Base-by-base conservation (phyloP, 169 alveolate species). In the Perkinsus marinus region DNA sequence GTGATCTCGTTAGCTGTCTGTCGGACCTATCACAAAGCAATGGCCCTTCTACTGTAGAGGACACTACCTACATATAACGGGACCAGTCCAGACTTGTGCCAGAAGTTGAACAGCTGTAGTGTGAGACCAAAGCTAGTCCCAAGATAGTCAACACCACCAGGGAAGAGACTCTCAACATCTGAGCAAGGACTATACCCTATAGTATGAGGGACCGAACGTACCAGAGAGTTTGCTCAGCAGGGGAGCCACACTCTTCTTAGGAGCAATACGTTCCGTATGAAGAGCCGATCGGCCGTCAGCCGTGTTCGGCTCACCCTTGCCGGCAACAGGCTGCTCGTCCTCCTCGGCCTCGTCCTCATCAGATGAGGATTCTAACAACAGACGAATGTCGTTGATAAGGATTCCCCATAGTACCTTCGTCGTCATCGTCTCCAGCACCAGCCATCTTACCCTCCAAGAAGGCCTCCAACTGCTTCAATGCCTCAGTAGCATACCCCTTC, bases 111-210 rank as follows among this genome's bases (percentile, higher is more conserved):
- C 17, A 98, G 94, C 90, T 95, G 96, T 89, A 96, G 94, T 57
- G 98, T 98, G 37, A 98, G 92, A 0, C 99, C 99, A 94, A 97
- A 98, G 68, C 99, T 97, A 0, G 99, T 98, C 36, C 99, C 99
- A 37, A 98, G 93, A 95, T 98, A 98, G 92, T 98, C 98, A 57
- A 98, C 95, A 89, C 95, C 92, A 39, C 79, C 79, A 13, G 79
- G 79, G 79, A 57, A 57, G 79, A 57, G 79, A 57, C 79, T 57
- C 79, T 57, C 79, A 57, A 57, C 79, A 57, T 57, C 79, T 57
- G 79, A 57, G 0, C 79, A 57, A 57, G 36, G 22, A 57, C 79
- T 13, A 13, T 26, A 2, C 79, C 46, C 19, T 3, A 10, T 41
- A 41, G 3, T 10, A 10, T 6, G 46, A 6, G 3, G 46, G 46